phyloP scores from a whole-genome alignment of 257 asterid genomes.

The Cinchona pubescens region DNA sequence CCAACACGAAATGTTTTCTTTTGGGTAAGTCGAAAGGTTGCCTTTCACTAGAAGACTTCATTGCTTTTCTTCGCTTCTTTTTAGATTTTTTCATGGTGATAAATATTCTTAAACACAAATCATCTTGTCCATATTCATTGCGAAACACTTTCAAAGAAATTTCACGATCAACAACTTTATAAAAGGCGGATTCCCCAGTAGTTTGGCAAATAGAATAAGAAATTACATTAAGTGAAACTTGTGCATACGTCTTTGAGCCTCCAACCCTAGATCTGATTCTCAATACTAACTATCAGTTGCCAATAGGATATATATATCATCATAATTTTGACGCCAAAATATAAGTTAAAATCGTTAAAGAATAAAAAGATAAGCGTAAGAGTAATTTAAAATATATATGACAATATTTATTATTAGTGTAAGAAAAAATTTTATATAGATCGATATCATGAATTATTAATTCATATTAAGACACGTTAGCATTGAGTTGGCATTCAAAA shows the following conservation, averaged over 20 bases:
- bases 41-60: not conserved
- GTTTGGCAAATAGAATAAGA: not conserved
- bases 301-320: too few species aligned
- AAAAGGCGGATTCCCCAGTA: not conserved
- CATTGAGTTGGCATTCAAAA: too few species aligned
- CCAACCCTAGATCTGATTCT: too few species aligned
- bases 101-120: not conserved
- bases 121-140: not conserved
- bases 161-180: not conserved
- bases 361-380: too few species aligned
- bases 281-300: too few species aligned
- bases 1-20: not conserved
- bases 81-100: not conserved
- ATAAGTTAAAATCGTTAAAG: too few species aligned
- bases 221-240: not conserved
- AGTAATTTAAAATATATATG: too few species aligned
- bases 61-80: not conserved
- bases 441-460: too few species aligned
- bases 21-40: not conserved
- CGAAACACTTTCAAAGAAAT: not conserved
- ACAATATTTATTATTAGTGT: too few species aligned
- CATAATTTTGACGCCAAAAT: too few species aligned
- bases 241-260: not conserved
- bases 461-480: too few species aligned
- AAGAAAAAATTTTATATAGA: too few species aligned